A percentile compares a stretch with the other conserved stretches of the same genome.
Evolutionary conservation across 176 grass and related monocot species (phyloP).

Genomic region (Melocanna baccifera): DNA sequence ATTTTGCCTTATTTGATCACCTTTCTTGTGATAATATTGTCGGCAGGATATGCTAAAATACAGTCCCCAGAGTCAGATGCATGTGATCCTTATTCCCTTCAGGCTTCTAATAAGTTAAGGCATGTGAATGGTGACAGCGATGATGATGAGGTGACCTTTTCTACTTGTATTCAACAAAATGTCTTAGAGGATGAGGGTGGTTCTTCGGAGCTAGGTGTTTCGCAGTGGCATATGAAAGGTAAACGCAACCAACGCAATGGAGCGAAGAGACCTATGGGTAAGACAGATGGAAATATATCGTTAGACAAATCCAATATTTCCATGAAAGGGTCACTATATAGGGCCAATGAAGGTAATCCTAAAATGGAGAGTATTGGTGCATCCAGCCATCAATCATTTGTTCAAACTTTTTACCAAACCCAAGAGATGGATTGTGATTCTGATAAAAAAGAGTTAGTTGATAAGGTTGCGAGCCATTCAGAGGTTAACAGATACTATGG

Average conservation of each 20-base stretch:
- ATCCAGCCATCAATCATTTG: conserved; percentile 27
- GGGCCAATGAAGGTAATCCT: conserved; percentile 21
- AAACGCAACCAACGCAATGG: conserved; percentile 71
- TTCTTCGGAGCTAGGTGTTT: conserved; percentile 49
- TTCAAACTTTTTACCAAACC: conserved; percentile 40
- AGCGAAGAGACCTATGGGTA: conserved; percentile 37
- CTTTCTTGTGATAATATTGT: conserved; percentile 26
- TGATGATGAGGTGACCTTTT: conserved; percentile 5
- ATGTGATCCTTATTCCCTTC: conserved; percentile 34
- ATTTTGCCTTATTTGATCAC: conserved; percentile 9
- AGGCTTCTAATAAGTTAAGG: conserved; percentile 46
- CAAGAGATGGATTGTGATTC: conserved; percentile 45
- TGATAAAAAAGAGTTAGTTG: conserved; percentile 33
- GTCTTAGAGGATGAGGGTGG: conserved; percentile 35
- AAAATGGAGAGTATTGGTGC: conserved; percentile 27
- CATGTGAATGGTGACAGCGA: conserved; percentile 25
- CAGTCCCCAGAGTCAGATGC: conserved; percentile 37
- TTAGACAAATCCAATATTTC: conserved; percentile 44
- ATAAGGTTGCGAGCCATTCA: conserved; percentile 10
- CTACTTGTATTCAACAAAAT: conserved; percentile 30
- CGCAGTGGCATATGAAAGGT: conserved; percentile 78
- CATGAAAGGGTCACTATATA: conserved; percentile 18
- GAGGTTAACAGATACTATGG: conserved; percentile 33
- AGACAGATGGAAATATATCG: conserved; percentile 33
- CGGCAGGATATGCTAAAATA: conserved; percentile 37